Percentiles rank a stretch among this genome's conserved stretches.
Conservation (phyloP, 106 monocot species). For the Cymbidium sinense region DNA sequence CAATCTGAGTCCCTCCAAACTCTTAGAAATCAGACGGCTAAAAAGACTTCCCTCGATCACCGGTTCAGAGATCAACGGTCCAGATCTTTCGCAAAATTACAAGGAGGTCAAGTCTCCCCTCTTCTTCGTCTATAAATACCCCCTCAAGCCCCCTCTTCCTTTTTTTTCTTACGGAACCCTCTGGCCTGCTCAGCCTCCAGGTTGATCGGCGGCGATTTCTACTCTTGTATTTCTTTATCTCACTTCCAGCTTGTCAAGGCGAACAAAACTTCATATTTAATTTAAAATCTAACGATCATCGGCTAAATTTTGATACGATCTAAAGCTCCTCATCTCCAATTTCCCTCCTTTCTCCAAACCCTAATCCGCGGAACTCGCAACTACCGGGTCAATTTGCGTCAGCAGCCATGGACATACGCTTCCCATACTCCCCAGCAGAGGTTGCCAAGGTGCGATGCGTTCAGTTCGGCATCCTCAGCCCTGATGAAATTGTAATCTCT, state of each 20-base stretch:
- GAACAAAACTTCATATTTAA: neutral
- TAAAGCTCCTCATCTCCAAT: neutral
- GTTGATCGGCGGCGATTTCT: neutral
- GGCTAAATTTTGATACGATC: neutral
- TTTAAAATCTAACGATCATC: neutral
- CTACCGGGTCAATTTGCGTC: neutral
- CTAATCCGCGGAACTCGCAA: neutral
- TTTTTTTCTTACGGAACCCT: neutral
- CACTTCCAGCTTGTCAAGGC: too few relatives aligned
- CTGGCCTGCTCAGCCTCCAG: neutral
- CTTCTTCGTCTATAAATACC: conserved; percentile 35
- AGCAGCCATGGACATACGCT: conserved; percentile 65
- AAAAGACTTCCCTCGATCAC: neutral
- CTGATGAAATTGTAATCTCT: conserved; percentile 82
- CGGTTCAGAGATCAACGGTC: neutral
- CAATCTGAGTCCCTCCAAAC: too few relatives aligned
- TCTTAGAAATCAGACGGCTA: too few relatives aligned
- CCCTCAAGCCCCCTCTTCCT: conserved; percentile 11
- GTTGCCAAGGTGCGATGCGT: conserved; percentile 85
- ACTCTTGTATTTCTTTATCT: neutral
- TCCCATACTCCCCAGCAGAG: conserved; percentile 87
- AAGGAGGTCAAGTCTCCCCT: neutral
- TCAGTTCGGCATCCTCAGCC: conserved; percentile 96
- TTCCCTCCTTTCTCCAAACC: conserved; percentile 9
- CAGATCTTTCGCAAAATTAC: neutral